phyloP scores from a whole-genome alignment of 331 rosid genomes.

The Rosa hybrid region DNA sequence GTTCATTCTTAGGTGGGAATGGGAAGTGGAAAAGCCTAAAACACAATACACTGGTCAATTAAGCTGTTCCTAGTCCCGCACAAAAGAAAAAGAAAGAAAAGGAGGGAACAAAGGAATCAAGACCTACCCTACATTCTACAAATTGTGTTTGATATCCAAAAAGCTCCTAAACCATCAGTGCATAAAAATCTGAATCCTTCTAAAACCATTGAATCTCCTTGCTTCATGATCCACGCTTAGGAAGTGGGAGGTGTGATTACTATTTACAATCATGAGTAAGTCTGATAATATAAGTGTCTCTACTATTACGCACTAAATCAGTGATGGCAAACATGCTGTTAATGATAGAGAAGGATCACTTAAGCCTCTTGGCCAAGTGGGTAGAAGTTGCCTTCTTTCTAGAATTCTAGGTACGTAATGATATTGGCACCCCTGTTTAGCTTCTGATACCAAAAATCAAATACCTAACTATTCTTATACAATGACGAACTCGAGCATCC shows the following conservation, averaged over 20 bases:
- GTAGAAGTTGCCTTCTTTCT: not conserved
- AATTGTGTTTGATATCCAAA: not conserved
- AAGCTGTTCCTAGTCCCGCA: not conserved
- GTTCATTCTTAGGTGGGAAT: not conserved
- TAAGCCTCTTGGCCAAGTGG: not conserved
- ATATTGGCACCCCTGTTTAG: not conserved
- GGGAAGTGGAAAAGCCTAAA: not conserved
- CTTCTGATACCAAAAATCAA: not conserved
- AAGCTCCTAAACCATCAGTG: not conserved
- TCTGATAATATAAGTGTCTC: not conserved
- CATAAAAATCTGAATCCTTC: not conserved
- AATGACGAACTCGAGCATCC: not conserved
- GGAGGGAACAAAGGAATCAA: not conserved
- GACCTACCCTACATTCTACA: not conserved
- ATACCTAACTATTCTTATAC: not conserved
- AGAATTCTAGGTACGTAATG: not conserved
- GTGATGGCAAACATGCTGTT: not conserved
- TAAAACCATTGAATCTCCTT: not conserved
- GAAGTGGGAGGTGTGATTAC: not conserved
- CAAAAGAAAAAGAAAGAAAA: not conserved
- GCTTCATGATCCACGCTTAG: not conserved
- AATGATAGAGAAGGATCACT: not conserved
- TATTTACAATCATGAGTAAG: not conserved
- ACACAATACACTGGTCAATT: not conserved
- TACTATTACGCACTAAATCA: not conserved